Conservation (phyloP, 495 filamentous ascomycete species). For the Xylaria cubensis region DNA sequence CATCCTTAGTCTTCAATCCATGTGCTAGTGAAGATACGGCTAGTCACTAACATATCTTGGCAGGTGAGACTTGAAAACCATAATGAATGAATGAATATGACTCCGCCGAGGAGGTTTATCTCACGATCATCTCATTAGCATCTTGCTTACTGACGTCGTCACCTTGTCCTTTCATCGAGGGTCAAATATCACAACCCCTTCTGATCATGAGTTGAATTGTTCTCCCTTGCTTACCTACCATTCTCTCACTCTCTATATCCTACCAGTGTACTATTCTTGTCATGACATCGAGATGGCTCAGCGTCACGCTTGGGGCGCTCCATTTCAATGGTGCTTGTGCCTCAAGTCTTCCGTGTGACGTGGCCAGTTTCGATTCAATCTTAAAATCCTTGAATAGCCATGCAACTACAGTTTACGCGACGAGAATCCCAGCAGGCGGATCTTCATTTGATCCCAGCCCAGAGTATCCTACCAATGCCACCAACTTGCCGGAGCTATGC, state of each 20-base stretch:
- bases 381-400: background rate
- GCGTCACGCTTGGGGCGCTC: background rate
- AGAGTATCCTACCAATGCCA: conserved; percentile 36
- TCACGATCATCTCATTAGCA: background rate
- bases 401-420: background rate
- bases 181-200: background rate
- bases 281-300: background rate
- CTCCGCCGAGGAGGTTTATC: background rate
- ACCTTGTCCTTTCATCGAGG: background rate
- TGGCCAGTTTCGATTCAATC: background rate
- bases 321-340: background rate
- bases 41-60: background rate
- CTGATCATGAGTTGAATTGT: background rate
- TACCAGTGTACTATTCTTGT: background rate
- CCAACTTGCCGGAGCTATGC: conserved; percentile 52
- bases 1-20: background rate
- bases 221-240: background rate
- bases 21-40: conserved; percentile 9
- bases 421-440: background rate
- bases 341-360: background rate
- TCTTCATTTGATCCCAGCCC: conserved; percentile 17
- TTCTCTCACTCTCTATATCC: background rate
- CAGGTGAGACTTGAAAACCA: background rate
- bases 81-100: background rate
- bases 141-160: background rate